phyloP scores from a whole-genome alignment of 192 early-diverging fungal species.

The Piromyces sp. region DNA sequence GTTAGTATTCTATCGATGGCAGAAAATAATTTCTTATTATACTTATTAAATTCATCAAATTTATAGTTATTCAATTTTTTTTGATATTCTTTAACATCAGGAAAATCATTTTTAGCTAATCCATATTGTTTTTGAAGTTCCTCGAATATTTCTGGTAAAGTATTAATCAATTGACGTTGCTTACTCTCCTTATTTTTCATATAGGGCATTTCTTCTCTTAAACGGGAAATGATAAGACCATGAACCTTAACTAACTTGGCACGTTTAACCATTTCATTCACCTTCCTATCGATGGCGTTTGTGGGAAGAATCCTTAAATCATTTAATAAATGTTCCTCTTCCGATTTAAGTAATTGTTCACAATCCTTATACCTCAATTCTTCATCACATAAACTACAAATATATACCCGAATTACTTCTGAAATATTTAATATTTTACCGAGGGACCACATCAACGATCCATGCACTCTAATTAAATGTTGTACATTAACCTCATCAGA shows the following conservation, averaged over 20 bases:
- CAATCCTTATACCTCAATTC: slow-evolving; percentile 41
- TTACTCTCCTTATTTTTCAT: slow-evolving; percentile 67
- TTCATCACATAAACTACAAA: slow-evolving; percentile 20
- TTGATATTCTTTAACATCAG: slow-evolving; percentile 53
- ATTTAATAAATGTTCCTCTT: slow-evolving; percentile 57
- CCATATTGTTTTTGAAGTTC: slow-evolving; percentile 54
- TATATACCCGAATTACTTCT: slow-evolving; percentile 74
- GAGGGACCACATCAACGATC: slow-evolving; percentile 83
- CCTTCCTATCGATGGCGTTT: slow-evolving; percentile 64
- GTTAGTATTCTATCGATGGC: slow-evolving; percentile 32
- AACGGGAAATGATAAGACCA: slow-evolving; percentile 64
- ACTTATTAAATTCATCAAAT: slow-evolving; percentile 59
- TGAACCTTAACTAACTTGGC: slow-evolving; percentile 64
- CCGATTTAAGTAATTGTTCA: slow-evolving; percentile 42
- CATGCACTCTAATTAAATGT: slow-evolving; percentile 77
- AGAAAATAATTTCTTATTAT: slow-evolving; percentile 48
- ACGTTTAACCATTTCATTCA: slow-evolving; percentile 83
- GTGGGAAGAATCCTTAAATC: slow-evolving; percentile 56
- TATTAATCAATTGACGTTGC: slow-evolving; percentile 48
- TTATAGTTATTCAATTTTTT: slow-evolving; percentile 53
- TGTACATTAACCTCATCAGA: slow-evolving; percentile 71
- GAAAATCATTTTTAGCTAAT: slow-evolving; percentile 67
- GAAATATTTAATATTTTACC: slow-evolving; percentile 75
- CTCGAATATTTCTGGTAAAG: slow-evolving; percentile 54
- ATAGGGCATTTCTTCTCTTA: slow-evolving; percentile 63